Evolutionary conservation across 2,329 filamentous ascomycete genomes (phyloP).

Genomic region (Pseudogymnoascus sp.): DNA sequence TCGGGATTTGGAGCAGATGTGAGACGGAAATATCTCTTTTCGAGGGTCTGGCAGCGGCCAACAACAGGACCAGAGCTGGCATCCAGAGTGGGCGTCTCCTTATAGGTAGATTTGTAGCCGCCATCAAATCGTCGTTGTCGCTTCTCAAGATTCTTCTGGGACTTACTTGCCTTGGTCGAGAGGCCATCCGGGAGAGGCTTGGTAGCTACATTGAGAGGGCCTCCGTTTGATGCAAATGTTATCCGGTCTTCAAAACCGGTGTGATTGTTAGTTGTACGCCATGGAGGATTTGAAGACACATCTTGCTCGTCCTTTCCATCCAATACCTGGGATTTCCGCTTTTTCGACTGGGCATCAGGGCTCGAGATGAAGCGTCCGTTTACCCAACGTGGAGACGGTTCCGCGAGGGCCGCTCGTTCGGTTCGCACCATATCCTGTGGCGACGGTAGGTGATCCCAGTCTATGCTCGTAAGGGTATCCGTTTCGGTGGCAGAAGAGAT

Average conservation of each 20-base stretch:
- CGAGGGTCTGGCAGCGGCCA: constrained; percentile 72
- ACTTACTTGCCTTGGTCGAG: constrained; percentile 67
- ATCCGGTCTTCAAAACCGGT: constrained; percentile 64
- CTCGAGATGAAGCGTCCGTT: constrained; percentile 7
- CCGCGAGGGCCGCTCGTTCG: constrained; percentile 51
- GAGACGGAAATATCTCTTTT: constrained; percentile 91
- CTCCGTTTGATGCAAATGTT: constrained; percentile 33
- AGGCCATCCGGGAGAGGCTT: constrained; percentile 38
- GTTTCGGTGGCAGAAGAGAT: constrained; percentile 75
- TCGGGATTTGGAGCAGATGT: constrained; percentile 84
- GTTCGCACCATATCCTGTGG: constrained; percentile 70
- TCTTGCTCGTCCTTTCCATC: constrained; percentile 46
- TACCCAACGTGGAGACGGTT: constrained; percentile 34
- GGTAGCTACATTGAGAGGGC: constrained; percentile 31
- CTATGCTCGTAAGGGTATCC: constrained; percentile 59
- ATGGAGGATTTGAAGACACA: constrained; percentile 50
- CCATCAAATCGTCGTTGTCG: constrained; percentile 79
- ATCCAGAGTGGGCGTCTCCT: constrained; percentile 47
- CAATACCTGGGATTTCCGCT: constrained; percentile 70
- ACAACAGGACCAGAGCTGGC: constrained; percentile 64
- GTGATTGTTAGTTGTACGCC: constrained; percentile 60
- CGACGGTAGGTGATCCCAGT: constrained; percentile 78
- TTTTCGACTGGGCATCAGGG: constrained; percentile 43
- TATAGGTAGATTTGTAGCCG: constrained; percentile 48
- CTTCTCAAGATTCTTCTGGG: constrained; percentile 76